These are phyloP conservation scores for Isochrysis galbana DNA, from an alignment of 78 protist species.

Conservation along the genomic window DNA sequence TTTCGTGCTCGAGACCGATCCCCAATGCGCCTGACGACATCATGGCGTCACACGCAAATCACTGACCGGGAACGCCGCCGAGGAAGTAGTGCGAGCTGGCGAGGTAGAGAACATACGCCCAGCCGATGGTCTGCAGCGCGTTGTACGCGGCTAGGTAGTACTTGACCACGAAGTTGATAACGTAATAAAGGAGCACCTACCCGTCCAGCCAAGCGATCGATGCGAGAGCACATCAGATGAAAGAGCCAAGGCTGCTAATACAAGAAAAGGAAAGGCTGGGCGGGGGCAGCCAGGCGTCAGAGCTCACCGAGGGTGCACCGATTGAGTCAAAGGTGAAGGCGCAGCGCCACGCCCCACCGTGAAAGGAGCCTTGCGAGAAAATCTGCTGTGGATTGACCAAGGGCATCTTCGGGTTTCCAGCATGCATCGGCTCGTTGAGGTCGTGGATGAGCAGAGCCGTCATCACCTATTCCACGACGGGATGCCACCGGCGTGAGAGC, in stretches of 20 bases:
- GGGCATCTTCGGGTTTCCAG: not conserved
- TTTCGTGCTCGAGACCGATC: too few species aligned
- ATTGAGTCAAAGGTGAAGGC: conserved; percentile 44
- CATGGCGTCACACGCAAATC: too few species aligned
- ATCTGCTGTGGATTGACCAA: conserved; percentile 51
- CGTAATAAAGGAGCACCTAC: not conserved
- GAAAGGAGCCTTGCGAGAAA: conserved; percentile 58
- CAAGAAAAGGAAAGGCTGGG: too few species aligned
- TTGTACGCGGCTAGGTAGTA: conserved; percentile 29
- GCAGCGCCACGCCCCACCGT: conserved; percentile 70
- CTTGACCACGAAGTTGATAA: not conserved
- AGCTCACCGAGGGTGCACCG: conserved; percentile 30
- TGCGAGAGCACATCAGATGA: too few species aligned
- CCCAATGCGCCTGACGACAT: too few species aligned
- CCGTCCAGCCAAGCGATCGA: too few species aligned
- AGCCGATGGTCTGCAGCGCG: not conserved
- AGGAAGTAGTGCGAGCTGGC: not conserved
- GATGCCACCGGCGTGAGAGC: too few species aligned
- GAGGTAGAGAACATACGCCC: not conserved
- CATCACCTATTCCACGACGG: conserved; percentile 60
- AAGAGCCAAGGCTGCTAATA: too few species aligned
- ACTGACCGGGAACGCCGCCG: too few species aligned
- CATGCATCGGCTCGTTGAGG: conserved; percentile 7
- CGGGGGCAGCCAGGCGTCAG: too few species aligned
- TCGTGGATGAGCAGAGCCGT: conserved; percentile 50